Evolutionary conservation across 2,329 filamentous ascomycete genomes (phyloP), one percentile per base, ranked within the genome.

Genomic region (Aspergillus sp.): DNA sequence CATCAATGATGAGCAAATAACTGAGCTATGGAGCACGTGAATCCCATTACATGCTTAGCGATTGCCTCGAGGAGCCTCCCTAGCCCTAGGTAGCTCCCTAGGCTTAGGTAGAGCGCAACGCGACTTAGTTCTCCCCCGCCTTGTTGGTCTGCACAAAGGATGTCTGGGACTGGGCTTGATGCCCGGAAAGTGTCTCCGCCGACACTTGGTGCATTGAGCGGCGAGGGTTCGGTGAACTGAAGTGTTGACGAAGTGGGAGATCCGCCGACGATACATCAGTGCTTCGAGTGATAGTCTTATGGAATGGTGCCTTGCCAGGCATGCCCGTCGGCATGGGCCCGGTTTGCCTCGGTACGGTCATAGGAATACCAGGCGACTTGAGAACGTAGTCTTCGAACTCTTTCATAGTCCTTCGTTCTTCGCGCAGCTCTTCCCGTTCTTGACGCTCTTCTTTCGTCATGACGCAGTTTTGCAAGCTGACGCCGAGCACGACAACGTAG

Each of bases 391-490:
- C 71, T 57, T 79, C 77, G 52, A 75, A 77, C n/a, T 77, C 73
- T 47, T 76, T 76, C 64, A 76, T 73, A 50, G 72, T 70, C 39
- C 68, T 70, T 57, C 75, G 73, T 57, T 77, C 74, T 62, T 74
- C 69, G 57, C 73, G 66, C 60, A 70, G 67, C 64, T 76, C 73
- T 27, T 73, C 60, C 41, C 71, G 63, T 54, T 72, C 64, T 39
- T 70, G 70, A 10, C 69, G 72, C 61, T 78, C 77, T 59, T 75
- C 73, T 50, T 75, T 69, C 4, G 76, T 78, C 17, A 75, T 71
- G 65, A 82, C 77, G 64, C 80, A 78, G 44, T 80, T 83, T 65
- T 78, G 80, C 48, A 82, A 58, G 47, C 80, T 77, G 49, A 86
- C 65, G 61, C 79, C 64, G 63, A 84, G 62, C 65, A 84, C 81